phyloP scores from a whole-genome alignment of 139 green algal species.

The Raphidocelis subcapitata region DNA sequence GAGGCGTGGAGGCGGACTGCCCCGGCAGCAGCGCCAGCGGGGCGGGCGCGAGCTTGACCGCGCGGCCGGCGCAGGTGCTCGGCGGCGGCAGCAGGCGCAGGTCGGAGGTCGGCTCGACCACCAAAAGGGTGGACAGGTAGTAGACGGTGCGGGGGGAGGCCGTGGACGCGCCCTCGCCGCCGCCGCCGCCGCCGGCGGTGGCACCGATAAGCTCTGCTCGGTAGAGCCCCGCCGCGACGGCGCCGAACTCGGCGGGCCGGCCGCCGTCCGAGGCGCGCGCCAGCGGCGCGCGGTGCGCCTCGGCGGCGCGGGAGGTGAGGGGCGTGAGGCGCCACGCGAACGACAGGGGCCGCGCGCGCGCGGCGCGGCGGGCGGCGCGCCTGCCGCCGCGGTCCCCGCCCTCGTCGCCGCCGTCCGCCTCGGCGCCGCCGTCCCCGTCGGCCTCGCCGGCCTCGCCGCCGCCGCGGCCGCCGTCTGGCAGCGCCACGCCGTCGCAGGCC shows the following conservation, averaged over 20 bases:
- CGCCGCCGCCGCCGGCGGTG: no score
- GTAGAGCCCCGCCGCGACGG: neutral
- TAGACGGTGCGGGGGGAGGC: conserved; percentile 1
- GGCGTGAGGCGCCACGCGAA: no score
- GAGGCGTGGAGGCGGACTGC: neutral
- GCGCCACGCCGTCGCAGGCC: no score
- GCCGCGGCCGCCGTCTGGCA: no score
- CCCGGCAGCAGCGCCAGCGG: neutral
- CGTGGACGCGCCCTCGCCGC: neutral
- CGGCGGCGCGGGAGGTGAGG: no score
- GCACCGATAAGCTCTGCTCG: conserved; percentile 1
- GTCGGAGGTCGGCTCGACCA: neutral
- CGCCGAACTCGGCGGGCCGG: neutral
- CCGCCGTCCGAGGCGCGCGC: neutral
- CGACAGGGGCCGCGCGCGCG: no score
- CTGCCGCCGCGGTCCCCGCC: no score
- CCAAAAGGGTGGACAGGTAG: conserved; percentile 2
- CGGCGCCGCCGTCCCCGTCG: no score
- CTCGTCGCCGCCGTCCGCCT: no score
- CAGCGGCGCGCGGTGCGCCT: no score
- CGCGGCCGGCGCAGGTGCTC: conserved; percentile 5
- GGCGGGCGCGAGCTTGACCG: conserved; percentile 1
- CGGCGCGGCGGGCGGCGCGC: no score
- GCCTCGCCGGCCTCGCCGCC: no score
- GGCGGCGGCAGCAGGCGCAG: conserved; percentile 2